Evolutionary conservation across 805 yeast genomes (phyloP), one percentile per base, ranked within the genome.

Genomic region (Saccharomycopsis malanga): DNA sequence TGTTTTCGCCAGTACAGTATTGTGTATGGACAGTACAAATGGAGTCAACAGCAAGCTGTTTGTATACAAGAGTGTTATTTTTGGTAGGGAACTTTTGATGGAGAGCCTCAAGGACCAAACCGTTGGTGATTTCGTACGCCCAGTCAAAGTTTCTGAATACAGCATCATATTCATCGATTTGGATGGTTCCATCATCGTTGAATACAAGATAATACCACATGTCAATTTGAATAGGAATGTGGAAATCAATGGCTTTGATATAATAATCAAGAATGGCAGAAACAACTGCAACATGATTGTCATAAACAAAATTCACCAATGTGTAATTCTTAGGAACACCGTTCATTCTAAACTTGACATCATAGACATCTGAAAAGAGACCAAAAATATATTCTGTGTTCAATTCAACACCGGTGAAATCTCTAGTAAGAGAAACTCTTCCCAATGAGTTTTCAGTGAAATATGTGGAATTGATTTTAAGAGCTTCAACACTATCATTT

Each of bases 331-430:
- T 42, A 4, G 57, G 53, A 32, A 43, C 46, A 9, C 60, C 58
- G 36, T 56, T 43, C 41, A 58, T 41, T 34, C 37, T 25, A 29
- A 43, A 38, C n/a, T 34, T 20, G 42, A 45, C 51, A 36, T 48
- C 29, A n/a, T 40, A 32, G 4, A 56, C 36, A 9, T 37, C 35
- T 9, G 53, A 45, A 27, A 57, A 57, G 21, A 57, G 29, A 17
- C 58, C 62, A 46, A 54, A 58, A 15, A 56, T 38, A 36, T 57
- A 58, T 38, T 57, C 61, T 4, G 60, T 57, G 42, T 57, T 57
- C 35, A 57, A 45, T 47, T 58, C 62, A 15, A 35, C 42, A 5
- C 59, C 60, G 15, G 34, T 50, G 30, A 52, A 58, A 10, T 47
- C 46, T 48, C 62, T 53, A 10, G 61, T 56, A 24, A 57, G 40